Conservation (phyloP, 1,284 basidiomycete genomes). For the Cryptococcus sp. region DNA sequence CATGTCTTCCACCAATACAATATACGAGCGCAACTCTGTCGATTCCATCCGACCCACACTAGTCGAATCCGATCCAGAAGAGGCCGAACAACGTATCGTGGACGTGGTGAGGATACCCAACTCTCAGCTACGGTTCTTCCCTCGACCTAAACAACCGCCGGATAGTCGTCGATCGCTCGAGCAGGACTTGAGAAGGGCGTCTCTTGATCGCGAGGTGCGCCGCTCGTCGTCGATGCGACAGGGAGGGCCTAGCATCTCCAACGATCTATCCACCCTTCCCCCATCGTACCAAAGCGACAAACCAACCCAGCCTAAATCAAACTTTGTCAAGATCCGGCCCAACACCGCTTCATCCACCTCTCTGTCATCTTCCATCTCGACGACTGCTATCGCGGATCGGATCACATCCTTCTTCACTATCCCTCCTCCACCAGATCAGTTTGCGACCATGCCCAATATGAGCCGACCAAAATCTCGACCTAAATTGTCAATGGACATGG, state of each 20-base stretch:
- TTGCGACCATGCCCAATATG: background rate
- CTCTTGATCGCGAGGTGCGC: constrained; percentile 6
- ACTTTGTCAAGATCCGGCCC: constrained; percentile 24
- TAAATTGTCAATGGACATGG: background rate
- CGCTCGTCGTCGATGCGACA: background rate
- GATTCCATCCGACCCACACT: constrained; percentile 2
- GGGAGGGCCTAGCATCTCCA: constrained; percentile 16
- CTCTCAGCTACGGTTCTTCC: constrained; percentile 45
- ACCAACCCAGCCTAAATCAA: constrained; percentile 9
- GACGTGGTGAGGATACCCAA: constrained; percentile 41
- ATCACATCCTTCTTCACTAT: constrained; percentile 23
- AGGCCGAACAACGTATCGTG: constrained; percentile 19
- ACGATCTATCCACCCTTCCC: constrained; percentile 26
- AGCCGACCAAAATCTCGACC: background rate
- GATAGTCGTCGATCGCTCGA: constrained; percentile 18
- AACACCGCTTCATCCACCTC: constrained; percentile 1
- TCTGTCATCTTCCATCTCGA: constrained; percentile 3
- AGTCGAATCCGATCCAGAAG: background rate
- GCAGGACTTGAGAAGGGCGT: constrained; percentile 7
- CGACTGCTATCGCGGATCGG: constrained; percentile 2
- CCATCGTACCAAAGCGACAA: constrained; percentile 9
- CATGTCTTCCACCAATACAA: constrained; percentile 19
- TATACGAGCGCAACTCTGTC: constrained; percentile 9
- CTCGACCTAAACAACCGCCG: constrained; percentile 21
- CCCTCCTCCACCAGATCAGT: constrained; percentile 22